Conservation (phyloP, 257 asterid species). For the Solanum peruvianum region DNA sequence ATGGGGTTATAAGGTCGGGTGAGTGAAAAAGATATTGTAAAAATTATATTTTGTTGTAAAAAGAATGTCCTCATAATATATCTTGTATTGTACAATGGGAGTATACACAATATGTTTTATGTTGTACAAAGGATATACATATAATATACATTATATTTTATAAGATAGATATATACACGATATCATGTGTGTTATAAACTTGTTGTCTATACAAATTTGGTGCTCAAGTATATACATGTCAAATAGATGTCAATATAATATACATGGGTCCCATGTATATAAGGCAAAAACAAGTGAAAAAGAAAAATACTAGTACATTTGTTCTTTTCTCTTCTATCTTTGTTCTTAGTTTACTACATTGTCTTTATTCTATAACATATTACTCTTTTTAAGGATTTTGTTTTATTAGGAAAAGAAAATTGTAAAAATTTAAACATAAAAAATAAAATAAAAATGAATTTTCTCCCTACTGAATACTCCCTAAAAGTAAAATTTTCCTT, state of each 20-base stretch:
- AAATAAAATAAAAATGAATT: background rate
- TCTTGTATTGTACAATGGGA: background rate
- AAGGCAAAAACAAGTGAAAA: background rate
- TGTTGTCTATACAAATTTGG: background rate
- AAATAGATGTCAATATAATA: too few relatives aligned
- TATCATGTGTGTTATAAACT: background rate
- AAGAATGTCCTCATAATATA: background rate
- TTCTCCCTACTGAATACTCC: background rate
- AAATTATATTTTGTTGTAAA: background rate
- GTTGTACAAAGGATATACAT: background rate
- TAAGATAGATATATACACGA: background rate
- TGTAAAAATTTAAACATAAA: background rate
- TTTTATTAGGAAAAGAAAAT: background rate
- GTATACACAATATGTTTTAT: too few relatives aligned
- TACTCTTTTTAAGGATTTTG: background rate
- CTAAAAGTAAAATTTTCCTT: background rate
- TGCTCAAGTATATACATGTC: background rate
- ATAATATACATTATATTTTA: background rate
- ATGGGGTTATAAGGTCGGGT: background rate
- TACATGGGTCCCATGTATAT: too few relatives aligned
- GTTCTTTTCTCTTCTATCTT: background rate
- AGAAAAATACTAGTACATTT: background rate
- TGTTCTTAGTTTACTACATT: background rate
- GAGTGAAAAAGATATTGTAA: background rate
- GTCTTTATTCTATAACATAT: background rate